Evolutionary conservation across 1,284 basidiomycete species (phyloP).

Genomic region (Rhizopogon parksii): DNA sequence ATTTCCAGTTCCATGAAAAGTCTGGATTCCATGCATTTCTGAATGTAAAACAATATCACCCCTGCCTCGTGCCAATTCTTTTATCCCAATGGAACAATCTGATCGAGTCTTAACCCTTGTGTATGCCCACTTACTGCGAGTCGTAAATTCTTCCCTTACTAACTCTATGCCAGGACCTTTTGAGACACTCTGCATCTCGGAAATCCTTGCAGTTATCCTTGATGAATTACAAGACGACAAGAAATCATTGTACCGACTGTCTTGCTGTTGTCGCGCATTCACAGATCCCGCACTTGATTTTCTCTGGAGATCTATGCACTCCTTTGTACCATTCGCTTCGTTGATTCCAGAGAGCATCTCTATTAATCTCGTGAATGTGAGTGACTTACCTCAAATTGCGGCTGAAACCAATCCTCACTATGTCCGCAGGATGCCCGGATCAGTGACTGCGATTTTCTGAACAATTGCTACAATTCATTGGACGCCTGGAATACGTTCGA

Average conservation of each 20-base stretch:
- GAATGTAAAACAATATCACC: too few species aligned
- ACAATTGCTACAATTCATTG: slow-evolving; percentile 9
- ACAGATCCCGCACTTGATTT: slow-evolving; percentile 12
- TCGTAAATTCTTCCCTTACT: too few species aligned
- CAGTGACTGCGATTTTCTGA: slow-evolving; percentile 3
- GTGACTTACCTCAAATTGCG: background rate
- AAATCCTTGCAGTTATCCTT: slow-evolving; percentile 14
- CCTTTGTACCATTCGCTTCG: slow-evolving; percentile 13
- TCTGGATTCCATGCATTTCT: too few species aligned
- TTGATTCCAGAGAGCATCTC: slow-evolving; percentile 9
- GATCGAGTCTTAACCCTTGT: too few species aligned
- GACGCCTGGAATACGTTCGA: slow-evolving; percentile 14
- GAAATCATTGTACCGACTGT: slow-evolving; percentile 6
- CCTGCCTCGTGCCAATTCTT: too few species aligned
- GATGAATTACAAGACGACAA: slow-evolving; percentile 11
- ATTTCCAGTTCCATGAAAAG: background rate
- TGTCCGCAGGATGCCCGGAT: slow-evolving; percentile 7
- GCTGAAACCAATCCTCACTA: background rate
- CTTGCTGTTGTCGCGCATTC: slow-evolving; percentile 12
- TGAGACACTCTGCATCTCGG: slow-evolving; percentile 12
- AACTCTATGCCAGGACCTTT: background rate
- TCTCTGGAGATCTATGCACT: slow-evolving; percentile 18
- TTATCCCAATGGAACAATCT: background rate
- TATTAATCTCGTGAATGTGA: slow-evolving; percentile 5
- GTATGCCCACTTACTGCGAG: background rate